Evolutionary conservation across 2,329 filamentous ascomycete species (phyloP), one percentile per base, ranked within the genome.

Genomic region (Pseudogymnoascus verrucosus): DNA sequence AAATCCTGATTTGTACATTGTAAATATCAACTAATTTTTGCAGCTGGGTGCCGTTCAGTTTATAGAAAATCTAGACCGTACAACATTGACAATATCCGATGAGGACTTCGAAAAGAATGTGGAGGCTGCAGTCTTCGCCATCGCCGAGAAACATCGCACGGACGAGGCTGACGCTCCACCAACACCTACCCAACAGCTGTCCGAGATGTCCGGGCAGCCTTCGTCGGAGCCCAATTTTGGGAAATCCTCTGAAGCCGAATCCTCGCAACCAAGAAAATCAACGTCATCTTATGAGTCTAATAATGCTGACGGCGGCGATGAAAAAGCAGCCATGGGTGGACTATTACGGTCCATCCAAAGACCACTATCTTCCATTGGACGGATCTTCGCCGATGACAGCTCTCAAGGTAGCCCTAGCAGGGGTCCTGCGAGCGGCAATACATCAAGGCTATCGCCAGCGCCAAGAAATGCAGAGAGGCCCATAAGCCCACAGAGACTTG

Each of bases 101-200:
- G 91, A 95, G 64, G 95, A 98, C 39, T 99, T 99, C 71, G 95
- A 99, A 74, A 85, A 84, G 72, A 93, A 96, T 69, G 96, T 99
- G n/a, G 95, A 99, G 77, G 89, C 89, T 3, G 93, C 95, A 6
- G 96, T 99, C 2, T 96, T 91, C 5, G 91, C 90, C 44, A 99
- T 99, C 68, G 93, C 95, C 1, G 93, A 97, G 76, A 91, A 90
- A 71, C 92, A 97, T 71, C 84, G 86, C 64, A 78, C 80, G 65
- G 79, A 82, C 37, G 79, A 85, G 67, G 76, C 78, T n/a, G 68
- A 74, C 60, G 71, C 65, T 68, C 57, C 71, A 65, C 28, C 74
- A 60, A 69, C 76, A 62, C 70, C 74, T 67, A 65, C 70, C 71
- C 68, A 74, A 64, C 71, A 70, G 65, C 64, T 76, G 31, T 72